phyloP scores from a whole-genome alignment of 2,329 filamentous ascomycete species.

The Metarhizium guizhouense region DNA sequence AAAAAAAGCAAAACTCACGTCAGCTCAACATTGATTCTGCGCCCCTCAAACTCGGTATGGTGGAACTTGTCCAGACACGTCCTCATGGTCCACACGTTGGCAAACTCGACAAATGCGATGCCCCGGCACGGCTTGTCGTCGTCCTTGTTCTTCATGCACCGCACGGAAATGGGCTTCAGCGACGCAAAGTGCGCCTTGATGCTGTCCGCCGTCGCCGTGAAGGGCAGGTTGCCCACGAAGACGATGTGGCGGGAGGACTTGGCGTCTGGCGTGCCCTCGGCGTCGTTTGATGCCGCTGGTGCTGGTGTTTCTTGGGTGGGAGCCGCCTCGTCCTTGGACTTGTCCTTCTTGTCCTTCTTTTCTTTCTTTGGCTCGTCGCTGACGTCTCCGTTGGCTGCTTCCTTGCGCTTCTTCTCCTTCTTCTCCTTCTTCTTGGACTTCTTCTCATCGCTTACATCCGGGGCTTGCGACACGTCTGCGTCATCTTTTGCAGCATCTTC shows the following conservation, averaged over 20 bases:
- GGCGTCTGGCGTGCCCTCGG: background rate
- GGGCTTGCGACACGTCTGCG: conserved; percentile 10
- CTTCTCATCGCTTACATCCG: conserved; percentile 4
- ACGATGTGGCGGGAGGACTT: conserved; percentile 21
- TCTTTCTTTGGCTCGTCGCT: conserved; percentile 10
- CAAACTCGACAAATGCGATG: conserved; percentile 85
- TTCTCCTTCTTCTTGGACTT: conserved; percentile 16
- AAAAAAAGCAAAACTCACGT: conserved; percentile 48
- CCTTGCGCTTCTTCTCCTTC: conserved; percentile 19
- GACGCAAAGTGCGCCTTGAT: conserved; percentile 71
- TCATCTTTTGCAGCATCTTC: conserved; percentile 14
- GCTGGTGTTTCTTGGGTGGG: conserved; percentile 3
- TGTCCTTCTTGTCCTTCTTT: conserved; percentile 9
- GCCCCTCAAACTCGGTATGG: conserved; percentile 65
- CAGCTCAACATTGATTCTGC: conserved; percentile 84
- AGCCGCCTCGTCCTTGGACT: conserved; percentile 3
- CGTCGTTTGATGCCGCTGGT: conserved; percentile 1
- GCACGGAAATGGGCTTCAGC: conserved; percentile 41
- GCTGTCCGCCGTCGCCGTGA: conserved; percentile 61
- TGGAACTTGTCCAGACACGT: conserved; percentile 87
- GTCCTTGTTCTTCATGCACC: conserved; percentile 61
- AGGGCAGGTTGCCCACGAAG: conserved; percentile 71
- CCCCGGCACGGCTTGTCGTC: conserved; percentile 57
- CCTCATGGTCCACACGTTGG: conserved; percentile 80
- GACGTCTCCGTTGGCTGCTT: conserved; percentile 5